phyloP scores from a whole-genome alignment of 1,284 basidiomycete species.

The Apiotrichum sp. region DNA sequence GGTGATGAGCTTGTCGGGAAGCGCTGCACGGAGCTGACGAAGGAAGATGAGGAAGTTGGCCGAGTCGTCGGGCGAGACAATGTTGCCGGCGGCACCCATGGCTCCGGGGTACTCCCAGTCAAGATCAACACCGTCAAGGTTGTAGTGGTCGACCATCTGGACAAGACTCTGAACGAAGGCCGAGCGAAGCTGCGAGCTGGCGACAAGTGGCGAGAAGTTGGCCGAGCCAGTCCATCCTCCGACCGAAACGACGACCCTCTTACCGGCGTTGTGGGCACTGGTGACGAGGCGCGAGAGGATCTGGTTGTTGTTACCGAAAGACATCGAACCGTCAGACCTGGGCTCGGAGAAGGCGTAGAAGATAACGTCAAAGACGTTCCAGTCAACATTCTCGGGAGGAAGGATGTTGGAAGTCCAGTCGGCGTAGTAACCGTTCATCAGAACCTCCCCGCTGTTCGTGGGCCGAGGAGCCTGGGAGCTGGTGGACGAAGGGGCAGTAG shows the following conservation, averaged over 20 bases:
- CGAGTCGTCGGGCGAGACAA: conserved; percentile 57
- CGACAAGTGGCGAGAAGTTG: conserved; percentile 69
- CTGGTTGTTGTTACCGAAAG: conserved; percentile 59
- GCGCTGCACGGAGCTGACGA: conserved; percentile 55
- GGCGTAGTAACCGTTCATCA: conserved; percentile 74
- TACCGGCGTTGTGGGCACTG: conserved; percentile 57
- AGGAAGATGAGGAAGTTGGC: conserved; percentile 70
- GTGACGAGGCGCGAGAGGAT: conserved; percentile 59
- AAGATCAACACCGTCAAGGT: conserved; percentile 79
- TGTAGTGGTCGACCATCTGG: conserved; percentile 54
- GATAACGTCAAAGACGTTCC: conserved; percentile 63
- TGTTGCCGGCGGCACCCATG: conserved; percentile 58
- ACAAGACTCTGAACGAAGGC: conserved; percentile 62
- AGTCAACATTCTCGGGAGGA: conserved; percentile 67
- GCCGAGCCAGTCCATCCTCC: conserved; percentile 76
- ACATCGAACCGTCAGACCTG: conserved; percentile 53
- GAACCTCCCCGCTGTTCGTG: not conserved
- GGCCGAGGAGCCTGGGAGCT: not conserved
- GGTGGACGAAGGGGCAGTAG: not conserved
- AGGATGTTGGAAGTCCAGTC: conserved; percentile 64
- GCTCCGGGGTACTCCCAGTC: conserved; percentile 90
- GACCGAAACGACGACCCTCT: conserved; percentile 71
- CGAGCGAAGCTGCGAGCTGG: conserved; percentile 52
- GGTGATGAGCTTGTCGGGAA: conserved; percentile 65
- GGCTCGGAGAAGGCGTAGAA: conserved; percentile 83